phyloP scores from a whole-genome alignment of 257 asterid genomes.

The Coffea canephora region DNA sequence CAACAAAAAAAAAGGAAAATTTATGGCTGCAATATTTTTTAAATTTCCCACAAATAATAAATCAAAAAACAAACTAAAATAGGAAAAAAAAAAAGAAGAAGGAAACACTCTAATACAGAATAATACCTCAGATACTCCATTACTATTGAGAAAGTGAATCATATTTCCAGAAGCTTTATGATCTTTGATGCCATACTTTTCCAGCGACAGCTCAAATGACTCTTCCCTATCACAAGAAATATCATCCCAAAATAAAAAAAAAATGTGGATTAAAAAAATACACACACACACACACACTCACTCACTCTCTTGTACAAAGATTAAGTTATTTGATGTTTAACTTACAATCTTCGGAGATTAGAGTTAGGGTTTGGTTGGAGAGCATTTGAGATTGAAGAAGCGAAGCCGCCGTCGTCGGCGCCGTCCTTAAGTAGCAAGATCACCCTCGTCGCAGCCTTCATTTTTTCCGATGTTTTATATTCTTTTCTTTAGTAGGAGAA shows the following conservation, averaged over 20 bases:
- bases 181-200: constrained; percentile 60
- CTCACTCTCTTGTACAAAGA: neutral
- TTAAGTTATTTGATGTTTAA: neutral
- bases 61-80: neutral
- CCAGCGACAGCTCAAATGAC: constrained; percentile 58
- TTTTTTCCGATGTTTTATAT: neutral
- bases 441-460: constrained; percentile 45
- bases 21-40: neutral
- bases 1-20: neutral
- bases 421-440: constrained; percentile 59
- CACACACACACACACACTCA: neutral
- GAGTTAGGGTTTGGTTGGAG: constrained; percentile 49
- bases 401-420: constrained; percentile 49
- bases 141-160: constrained; percentile 46
- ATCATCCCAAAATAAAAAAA: neutral
- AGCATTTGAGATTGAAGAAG: constrained; percentile 48
- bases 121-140: constrained; percentile 53
- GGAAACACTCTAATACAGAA: too few relatives aligned
- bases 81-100: neutral
- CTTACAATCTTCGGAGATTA: constrained; percentile 44
- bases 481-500: too few relatives aligned
- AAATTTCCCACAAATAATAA: too few relatives aligned
- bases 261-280: neutral
- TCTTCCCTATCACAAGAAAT: constrained; percentile 41
- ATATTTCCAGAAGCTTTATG: constrained; percentile 50